Conservation (phyloP, 2,329 filamentous ascomycete species). For the Fusarium austroafricanum region DNA sequence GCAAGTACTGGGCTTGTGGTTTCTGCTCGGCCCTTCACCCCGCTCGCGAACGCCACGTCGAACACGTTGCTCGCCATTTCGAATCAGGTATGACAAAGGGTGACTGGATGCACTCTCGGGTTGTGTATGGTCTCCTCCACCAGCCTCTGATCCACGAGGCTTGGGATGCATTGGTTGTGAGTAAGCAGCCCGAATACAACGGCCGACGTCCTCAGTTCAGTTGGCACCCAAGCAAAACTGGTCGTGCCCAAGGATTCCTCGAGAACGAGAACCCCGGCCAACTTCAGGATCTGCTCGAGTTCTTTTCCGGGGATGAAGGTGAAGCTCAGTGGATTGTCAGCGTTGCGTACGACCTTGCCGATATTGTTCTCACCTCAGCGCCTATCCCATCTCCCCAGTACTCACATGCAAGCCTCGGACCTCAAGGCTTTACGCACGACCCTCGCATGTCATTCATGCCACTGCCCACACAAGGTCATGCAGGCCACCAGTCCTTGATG, state of each 20-base stretch:
- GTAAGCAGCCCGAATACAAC: conserved; percentile 66
- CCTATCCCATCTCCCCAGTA: conserved; percentile 50
- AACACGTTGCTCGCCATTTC: conserved; percentile 76
- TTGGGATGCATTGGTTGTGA: conserved; percentile 68
- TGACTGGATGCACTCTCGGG: conserved; percentile 77
- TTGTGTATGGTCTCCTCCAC: conserved; percentile 75
- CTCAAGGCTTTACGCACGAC: conserved; percentile 46
- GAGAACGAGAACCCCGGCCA: conserved; percentile 73
- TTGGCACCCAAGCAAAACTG: conserved; percentile 69
- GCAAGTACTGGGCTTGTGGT: conserved; percentile 75
- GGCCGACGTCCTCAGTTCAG: conserved; percentile 69
- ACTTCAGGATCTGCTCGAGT: conserved; percentile 73
- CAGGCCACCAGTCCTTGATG: conserved; percentile 48
- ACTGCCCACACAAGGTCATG: conserved; percentile 48
- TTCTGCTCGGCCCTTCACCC: conserved; percentile 73
- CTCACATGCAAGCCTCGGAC: conserved; percentile 44
- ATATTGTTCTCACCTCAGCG: conserved; percentile 55
- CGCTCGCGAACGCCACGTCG: conserved; percentile 73
- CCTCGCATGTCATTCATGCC: conserved; percentile 49
- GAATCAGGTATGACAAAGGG: conserved; percentile 71
- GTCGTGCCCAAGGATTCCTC: conserved; percentile 66
- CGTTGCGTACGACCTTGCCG: conserved; percentile 68
- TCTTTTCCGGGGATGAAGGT: conserved; percentile 68
- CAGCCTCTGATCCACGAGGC: conserved; percentile 71
- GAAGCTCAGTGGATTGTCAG: conserved; percentile 68